Base-by-base conservation (phyloP, 2,329 filamentous ascomycete genomes). In the Ophiostoma triangulosporum region DNA sequence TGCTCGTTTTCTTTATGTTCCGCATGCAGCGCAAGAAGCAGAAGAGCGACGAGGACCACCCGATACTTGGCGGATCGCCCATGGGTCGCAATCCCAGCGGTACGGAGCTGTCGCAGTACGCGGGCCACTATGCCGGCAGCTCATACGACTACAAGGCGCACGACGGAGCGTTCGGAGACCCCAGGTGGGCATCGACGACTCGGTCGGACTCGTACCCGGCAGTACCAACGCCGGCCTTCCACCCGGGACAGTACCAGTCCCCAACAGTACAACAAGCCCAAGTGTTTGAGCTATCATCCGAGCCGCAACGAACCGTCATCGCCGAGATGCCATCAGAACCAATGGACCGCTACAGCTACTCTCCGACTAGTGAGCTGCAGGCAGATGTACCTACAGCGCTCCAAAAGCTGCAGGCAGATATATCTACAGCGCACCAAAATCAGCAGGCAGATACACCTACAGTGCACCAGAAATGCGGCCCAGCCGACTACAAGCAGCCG, bases 41-140 rank as follows among this genome's bases (percentile, higher is more conserved):
- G 12, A 5, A n/a, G 4, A 32, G 12, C 50, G 63, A 65, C 26
- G 63, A 67, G 54, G 60, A 61, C 26, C 63, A 62, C 32, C 63
- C 62, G 6, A 64, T 66, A 62, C 59, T 65, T 14, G 33, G 22
- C 49, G 20, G 43, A 29, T 15, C 43, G 38, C 4, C 20, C 1
- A 24, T 22, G 11, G 50, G 43, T 17, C 60, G 63, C 59, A 59
- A n/a, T 60, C 62, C 33, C 59, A 31, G 51, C n/a, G 38, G 31
- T 40, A 51, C 48, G 2, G 51, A 54, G 15, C 12, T 53, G 31
- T 43, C 52, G 22, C 52, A 27, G 4, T 20, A 50, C 24, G 45
- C 53, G 14, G 26, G 32, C 11, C 24, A 4, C 11, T 31, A 4
- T 22, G 33, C 33, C 38, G 24, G 29, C 24, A 51, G 24, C 54